phyloP scores from a whole-genome alignment of 768 basidiomycete species.

The Infundibulicybe gibba region DNA sequence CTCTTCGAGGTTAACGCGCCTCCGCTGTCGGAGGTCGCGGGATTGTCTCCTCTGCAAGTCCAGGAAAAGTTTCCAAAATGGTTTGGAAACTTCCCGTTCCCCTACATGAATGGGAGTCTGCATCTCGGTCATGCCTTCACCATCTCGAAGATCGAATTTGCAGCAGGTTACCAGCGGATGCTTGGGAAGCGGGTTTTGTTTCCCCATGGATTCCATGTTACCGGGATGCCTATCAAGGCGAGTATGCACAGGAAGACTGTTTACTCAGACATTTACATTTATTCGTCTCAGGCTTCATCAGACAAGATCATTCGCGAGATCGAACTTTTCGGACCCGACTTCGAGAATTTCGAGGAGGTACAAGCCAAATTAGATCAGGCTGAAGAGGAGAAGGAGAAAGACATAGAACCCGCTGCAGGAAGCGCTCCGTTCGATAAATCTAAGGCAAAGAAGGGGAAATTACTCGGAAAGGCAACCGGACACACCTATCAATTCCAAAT shows the following conservation, averaged over 20 bases:
- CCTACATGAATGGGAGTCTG: slow-evolving; percentile 98
- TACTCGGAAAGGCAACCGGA: slow-evolving; percentile 90
- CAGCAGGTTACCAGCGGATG: slow-evolving; percentile 93
- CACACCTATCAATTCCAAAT: slow-evolving; percentile 98
- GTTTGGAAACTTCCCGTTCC: slow-evolving; percentile 95
- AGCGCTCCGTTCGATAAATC: slow-evolving; percentile 48
- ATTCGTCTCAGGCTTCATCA: slow-evolving; percentile 70
- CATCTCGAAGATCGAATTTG: slow-evolving; percentile 97
- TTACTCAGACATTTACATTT: neutral
- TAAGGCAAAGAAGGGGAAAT: slow-evolving; percentile 95
- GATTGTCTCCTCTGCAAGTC: slow-evolving; percentile 63
- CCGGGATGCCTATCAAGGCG: slow-evolving; percentile 99
- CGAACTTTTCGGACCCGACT: slow-evolving; percentile 90
- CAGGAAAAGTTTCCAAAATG: slow-evolving; percentile 86
- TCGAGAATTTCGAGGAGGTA: slow-evolving; percentile 61
- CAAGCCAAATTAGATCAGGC: slow-evolving; percentile 40
- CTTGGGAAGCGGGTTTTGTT: slow-evolving; percentile 92
- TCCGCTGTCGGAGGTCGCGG: slow-evolving; percentile 55
- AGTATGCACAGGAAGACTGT: slow-evolving; percentile 18
- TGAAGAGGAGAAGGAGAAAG: slow-evolving; percentile 42
- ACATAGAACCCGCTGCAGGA: slow-evolving; percentile 22
- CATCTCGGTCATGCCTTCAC: slow-evolving; percentile 98
- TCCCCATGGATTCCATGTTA: slow-evolving; percentile 97
- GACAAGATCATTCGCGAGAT: slow-evolving; percentile 98
- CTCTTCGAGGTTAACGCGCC: slow-evolving; percentile 89